Evolutionary conservation across 768 basidiomycete genomes (phyloP).

Genomic region (Bullera alba): DNA sequence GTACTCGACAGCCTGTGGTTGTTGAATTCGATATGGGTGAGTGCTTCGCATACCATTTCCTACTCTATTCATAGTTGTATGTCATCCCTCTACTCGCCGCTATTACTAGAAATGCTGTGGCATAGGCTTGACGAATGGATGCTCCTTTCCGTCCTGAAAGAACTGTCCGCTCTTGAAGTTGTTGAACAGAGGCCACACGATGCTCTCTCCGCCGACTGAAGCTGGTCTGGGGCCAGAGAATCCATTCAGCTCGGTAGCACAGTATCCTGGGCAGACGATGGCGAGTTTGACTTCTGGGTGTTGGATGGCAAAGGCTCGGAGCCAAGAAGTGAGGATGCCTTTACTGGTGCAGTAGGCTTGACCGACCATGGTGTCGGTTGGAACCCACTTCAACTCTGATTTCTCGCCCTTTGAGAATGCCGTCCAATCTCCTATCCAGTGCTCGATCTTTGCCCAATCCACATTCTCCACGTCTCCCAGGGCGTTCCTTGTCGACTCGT

Average conservation of each 20-base stretch:
- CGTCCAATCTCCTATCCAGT: slow-evolving; percentile 12
- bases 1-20: too few relatives aligned
- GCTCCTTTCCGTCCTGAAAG: slow-evolving; percentile 8
- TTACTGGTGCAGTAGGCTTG: slow-evolving; percentile 7
- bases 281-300: slow-evolving; percentile 4
- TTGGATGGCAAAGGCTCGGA: not conserved
- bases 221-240: slow-evolving; percentile 2
- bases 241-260: slow-evolving; percentile 6
- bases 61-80: too few relatives aligned
- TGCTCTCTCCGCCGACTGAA: slow-evolving; percentile 3
- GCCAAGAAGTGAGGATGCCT: slow-evolving; percentile 10
- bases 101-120: too few relatives aligned
- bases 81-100: too few relatives aligned
- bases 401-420: not conserved
- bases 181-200: slow-evolving; percentile 11
- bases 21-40: too few relatives aligned
- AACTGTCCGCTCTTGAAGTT: slow-evolving; percentile 7
- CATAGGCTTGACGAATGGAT: not conserved
- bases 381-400: slow-evolving; percentile 1
- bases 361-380: not conserved
- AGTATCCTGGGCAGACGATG: slow-evolving; percentile 9
- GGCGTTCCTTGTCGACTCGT: not conserved
- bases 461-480: not conserved
- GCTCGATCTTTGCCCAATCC: slow-evolving; percentile 5
- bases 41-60: too few relatives aligned